Base-by-base conservation (phyloP, 768 basidiomycete species). In the Lanmaoa pseudosensibilis region DNA sequence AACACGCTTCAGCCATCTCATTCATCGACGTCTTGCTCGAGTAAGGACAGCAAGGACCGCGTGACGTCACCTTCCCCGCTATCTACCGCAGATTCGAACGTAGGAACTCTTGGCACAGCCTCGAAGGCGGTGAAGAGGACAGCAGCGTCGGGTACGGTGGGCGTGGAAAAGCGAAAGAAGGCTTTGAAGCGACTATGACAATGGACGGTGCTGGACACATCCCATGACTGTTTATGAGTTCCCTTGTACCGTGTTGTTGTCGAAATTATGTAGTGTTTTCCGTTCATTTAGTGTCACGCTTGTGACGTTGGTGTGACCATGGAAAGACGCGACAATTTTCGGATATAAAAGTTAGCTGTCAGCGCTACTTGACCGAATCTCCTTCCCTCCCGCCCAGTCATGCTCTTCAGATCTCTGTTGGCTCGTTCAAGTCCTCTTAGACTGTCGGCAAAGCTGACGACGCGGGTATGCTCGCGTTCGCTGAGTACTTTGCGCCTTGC, bases 91-190 rank as follows among this genome's bases (percentile, higher is more conserved):
- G 84, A 90, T 66, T 80, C 88, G 19, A 90, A 90, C 65, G 80
- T 88, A 25, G 74, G 73, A 11, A 76, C 73, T 52, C 70, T 72
- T 11, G 67, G 64, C 16, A 62, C 70, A 13, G 71, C 73, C 13
- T 75, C 80, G 10, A 92, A 90, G 69, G 82, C 87, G 0, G 79
- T 88, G 50, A 92, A 91, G 72, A 76, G 90, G 48, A 62, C 69
- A 5, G 78, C 84, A 16, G 83, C 87, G 1, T 80, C 84, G 0
- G 79, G 80, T 2, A 75, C 73, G 12, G 80, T 78, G 3, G 84
- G 84, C 2, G 83, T 82, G 4, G 90, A 92, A 74, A 93, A 93
- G 76, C 78, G 92, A 71, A 93, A 93, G 81, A 93, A 92, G 78
- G 92, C 91, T 5, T 73, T 93, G 63, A 93, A 90, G 74, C 78